phyloP scores from a whole-genome alignment of 2,329 filamentous ascomycete genomes.

The Alternaria sp. region DNA sequence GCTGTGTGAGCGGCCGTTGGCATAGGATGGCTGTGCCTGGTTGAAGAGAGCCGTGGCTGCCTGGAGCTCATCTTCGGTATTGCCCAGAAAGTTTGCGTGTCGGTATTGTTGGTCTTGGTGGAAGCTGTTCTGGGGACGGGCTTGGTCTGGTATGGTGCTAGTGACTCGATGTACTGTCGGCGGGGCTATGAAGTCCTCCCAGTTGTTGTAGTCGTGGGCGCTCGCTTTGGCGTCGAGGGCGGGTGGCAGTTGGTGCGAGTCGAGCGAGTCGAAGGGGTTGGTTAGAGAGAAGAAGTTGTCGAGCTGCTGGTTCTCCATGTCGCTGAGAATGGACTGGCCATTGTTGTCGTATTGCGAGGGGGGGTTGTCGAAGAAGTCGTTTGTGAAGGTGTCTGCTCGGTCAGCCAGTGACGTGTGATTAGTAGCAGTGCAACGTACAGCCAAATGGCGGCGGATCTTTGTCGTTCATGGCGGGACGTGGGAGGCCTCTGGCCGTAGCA shows the following conservation, averaged over 20 bases:
- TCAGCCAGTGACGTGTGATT: constrained; percentile 12
- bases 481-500: constrained; percentile 34
- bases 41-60: constrained; percentile 45
- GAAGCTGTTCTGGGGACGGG: constrained; percentile 40
- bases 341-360: constrained; percentile 25
- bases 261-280: constrained; percentile 36
- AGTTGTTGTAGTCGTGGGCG: constrained; percentile 37
- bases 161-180: constrained; percentile 46
- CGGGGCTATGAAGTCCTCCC: constrained; percentile 39
- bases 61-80: constrained; percentile 43
- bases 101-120: constrained; percentile 33
- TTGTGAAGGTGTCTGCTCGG: constrained; percentile 38
- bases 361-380: constrained; percentile 32
- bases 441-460: constrained; percentile 47
- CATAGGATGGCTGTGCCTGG: constrained; percentile 39
- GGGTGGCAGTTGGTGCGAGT: constrained; percentile 21
- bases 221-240: constrained; percentile 32
- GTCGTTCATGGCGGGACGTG: constrained; percentile 43
- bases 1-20: constrained; percentile 30
- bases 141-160: constrained; percentile 46
- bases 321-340: constrained; percentile 43
- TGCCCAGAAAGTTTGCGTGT: constrained; percentile 27
- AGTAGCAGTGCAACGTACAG: constrained; percentile 28
- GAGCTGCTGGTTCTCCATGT: constrained; percentile 42
- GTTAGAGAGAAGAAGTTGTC: constrained; percentile 46